A percentile compares a stretch with the other conserved stretches of the same genome.
phyloP scores from a whole-genome alignment of 768 basidiomycete species.

The Wakefieldia striispora region DNA sequence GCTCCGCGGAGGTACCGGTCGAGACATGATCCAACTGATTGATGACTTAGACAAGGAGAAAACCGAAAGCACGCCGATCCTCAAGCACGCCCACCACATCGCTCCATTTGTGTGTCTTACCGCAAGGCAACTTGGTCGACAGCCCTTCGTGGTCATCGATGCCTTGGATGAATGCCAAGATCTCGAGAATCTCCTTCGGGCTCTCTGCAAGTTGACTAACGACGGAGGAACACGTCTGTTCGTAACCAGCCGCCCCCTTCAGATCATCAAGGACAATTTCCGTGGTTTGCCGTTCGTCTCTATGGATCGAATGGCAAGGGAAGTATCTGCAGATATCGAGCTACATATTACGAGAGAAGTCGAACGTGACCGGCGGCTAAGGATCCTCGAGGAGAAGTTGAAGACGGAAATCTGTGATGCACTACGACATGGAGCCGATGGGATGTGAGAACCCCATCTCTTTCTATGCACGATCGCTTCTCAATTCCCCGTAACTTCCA shows the following conservation, averaged over 20 bases:
- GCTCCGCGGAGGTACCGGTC: not conserved
- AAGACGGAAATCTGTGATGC: slow-evolving; percentile 3
- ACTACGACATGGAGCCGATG: slow-evolving; percentile 3
- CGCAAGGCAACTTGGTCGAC: not conserved
- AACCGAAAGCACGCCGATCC: not conserved
- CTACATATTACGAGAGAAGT: slow-evolving; percentile 8
- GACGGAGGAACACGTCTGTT: slow-evolving; percentile 4
- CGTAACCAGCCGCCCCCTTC: slow-evolving; percentile 14
- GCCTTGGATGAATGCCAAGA: slow-evolving; percentile 19
- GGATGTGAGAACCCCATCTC: slow-evolving; percentile 5
- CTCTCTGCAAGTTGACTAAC: not conserved
- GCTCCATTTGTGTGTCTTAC: not conserved
- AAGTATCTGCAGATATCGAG: slow-evolving; percentile 6
- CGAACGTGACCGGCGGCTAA: not conserved
- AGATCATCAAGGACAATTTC: slow-evolving; percentile 1
- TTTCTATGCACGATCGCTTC: not conserved
- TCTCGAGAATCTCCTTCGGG: not conserved
- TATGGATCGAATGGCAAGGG: not conserved
- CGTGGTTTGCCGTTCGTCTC: slow-evolving; percentile 2
- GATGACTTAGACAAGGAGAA: not conserved
- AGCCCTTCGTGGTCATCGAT: slow-evolving; percentile 11
- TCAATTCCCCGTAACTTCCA: not conserved
- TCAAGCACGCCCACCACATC: not conserved
- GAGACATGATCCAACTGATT: not conserved
- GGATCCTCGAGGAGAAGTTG: not conserved